phyloP scores from a whole-genome alignment of 257 asterid genomes.

The Fraxinus cuspidata region DNA sequence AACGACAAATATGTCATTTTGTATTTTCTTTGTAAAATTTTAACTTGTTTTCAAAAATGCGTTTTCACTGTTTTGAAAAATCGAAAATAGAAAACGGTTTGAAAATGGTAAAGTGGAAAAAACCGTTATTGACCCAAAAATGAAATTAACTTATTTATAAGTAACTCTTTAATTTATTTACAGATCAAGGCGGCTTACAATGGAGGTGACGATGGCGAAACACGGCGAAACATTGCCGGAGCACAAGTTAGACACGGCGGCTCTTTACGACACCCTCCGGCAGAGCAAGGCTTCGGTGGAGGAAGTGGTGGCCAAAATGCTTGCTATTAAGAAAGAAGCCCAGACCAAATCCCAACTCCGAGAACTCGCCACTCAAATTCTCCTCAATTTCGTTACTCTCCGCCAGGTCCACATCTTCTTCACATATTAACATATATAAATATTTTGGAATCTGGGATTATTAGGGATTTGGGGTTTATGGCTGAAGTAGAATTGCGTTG shows the following conservation, averaged over 20 bases:
- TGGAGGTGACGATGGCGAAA: constrained; percentile 77
- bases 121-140: too few species aligned
- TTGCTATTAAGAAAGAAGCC: constrained; percentile 63
- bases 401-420: constrained; percentile 64
- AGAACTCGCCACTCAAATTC: constrained; percentile 72
- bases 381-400: constrained; percentile 79
- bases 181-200: constrained; percentile 11
- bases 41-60: too few species aligned
- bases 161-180: too few species aligned
- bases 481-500: neutral
- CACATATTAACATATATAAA: neutral
- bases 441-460: neutral
- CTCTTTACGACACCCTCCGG: constrained; percentile 61
- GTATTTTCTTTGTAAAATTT: too few species aligned
- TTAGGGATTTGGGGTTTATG: neutral
- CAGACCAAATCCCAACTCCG: constrained; percentile 64
- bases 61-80: too few species aligned
- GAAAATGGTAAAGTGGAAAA: too few species aligned
- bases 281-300: constrained; percentile 68
- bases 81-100: too few species aligned
- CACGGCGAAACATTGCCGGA: constrained; percentile 88
- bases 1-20: too few species aligned
- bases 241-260: constrained; percentile 66
- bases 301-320: constrained; percentile 73
- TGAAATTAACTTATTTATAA: too few species aligned